Evolutionary conservation across 495 filamentous ascomycete genomes (phyloP).

Genomic region (Aspergillus baeticus): DNA sequence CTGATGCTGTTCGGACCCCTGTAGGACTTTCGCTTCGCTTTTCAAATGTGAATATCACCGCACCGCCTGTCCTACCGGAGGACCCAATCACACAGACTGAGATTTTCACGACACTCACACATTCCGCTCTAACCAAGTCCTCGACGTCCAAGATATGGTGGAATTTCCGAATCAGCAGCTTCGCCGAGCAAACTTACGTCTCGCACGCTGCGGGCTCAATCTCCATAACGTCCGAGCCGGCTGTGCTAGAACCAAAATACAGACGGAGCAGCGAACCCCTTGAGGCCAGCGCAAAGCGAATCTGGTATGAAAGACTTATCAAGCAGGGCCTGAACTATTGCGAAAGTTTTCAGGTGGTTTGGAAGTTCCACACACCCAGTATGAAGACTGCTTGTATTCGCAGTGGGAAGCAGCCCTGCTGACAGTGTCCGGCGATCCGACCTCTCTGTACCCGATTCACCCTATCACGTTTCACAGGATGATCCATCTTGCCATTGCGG

Average conservation of each 20-base stretch:
- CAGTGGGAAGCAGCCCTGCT: background rate
- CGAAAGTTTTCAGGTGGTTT: constrained; percentile 5
- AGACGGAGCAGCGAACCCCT: background rate
- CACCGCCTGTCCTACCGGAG: constrained; percentile 21
- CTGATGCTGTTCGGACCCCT: no score
- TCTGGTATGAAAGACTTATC: constrained; percentile 6
- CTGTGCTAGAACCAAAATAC: background rate
- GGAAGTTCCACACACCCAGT: background rate
- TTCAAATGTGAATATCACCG: constrained; percentile 35
- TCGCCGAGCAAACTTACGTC: constrained; percentile 1
- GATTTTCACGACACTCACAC: background rate
- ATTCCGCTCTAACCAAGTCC: background rate
- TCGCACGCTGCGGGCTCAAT: constrained; percentile 14
- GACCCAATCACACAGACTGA: constrained; percentile 5
- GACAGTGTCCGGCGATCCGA: background rate
- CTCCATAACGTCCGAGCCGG: background rate
- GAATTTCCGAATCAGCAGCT: constrained; percentile 10
- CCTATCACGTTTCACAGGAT: constrained; percentile 4
- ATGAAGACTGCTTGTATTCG: background rate
- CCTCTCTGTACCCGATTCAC: background rate
- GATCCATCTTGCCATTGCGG: background rate
- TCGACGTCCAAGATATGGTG: constrained; percentile 12
- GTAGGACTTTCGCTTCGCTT: constrained; percentile 12
- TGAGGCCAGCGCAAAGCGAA: background rate
- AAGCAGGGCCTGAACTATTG: constrained; percentile 3